A percentile compares a stretch with the other conserved stretches of the same genome.
Conservation (phyloP, 2,329 filamentous ascomycete genomes). For the Trichoderma sp. region DNA sequence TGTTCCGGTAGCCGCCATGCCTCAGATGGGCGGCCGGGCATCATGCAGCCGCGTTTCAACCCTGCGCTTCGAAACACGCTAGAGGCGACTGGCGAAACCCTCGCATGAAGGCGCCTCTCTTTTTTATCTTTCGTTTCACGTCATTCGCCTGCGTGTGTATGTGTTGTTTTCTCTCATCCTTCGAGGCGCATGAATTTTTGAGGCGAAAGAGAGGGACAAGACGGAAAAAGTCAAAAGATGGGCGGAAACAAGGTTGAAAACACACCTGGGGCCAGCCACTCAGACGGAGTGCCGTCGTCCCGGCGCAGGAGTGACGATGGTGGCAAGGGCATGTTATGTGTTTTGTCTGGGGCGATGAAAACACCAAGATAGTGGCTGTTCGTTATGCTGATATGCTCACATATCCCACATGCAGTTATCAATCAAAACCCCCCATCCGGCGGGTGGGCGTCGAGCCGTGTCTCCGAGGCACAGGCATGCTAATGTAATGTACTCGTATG, state of each 20-base stretch:
- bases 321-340: background rate
- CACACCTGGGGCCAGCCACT: background rate
- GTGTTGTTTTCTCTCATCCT: background rate
- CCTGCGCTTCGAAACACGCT: constrained; percentile 49
- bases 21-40: background rate
- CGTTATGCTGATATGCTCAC: background rate
- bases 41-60: constrained; percentile 18
- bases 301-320: background rate
- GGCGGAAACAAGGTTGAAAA: background rate
- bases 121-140: background rate
- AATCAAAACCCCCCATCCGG: background rate
- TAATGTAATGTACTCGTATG: background rate
- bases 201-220: background rate
- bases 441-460: background rate
- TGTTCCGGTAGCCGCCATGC: constrained; percentile 6
- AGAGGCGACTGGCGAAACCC: constrained; percentile 29
- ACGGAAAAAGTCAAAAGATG: background rate
- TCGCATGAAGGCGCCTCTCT: background rate
- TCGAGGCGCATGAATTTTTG: background rate
- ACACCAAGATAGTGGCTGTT: background rate
- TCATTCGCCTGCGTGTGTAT: background rate
- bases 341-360: background rate
- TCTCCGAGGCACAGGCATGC: background rate
- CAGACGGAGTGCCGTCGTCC: background rate
- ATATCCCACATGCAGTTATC: background rate